Evolutionary conservation across 2,329 filamentous ascomycete species (phyloP).

Genomic region (Basipetospora chlamydospora): DNA sequence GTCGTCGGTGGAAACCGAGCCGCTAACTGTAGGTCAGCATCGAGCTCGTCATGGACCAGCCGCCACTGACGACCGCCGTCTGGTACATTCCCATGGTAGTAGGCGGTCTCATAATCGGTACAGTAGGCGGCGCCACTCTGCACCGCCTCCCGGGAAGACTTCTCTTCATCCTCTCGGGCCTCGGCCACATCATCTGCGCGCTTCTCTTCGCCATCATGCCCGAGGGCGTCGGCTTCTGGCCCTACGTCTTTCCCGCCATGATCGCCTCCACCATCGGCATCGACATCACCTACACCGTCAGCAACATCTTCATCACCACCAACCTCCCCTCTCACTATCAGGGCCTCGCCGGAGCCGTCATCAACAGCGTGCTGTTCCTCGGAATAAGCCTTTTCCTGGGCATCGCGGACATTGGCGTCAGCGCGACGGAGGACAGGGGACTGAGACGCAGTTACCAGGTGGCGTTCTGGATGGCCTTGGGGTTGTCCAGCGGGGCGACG

Average conservation of each 20-base stretch:
- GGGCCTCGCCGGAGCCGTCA: conserved; percentile 48
- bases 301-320: conserved; percentile 55
- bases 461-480: conserved; percentile 46
- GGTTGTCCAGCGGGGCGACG: conserved; percentile 31
- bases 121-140: conserved; percentile 37
- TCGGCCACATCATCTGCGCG: conserved; percentile 33
- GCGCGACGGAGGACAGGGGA: conserved; percentile 25
- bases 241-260: conserved; percentile 47
- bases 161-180: conserved; percentile 35
- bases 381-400: conserved; percentile 50
- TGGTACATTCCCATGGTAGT: conserved; percentile 45
- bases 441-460: conserved; percentile 38
- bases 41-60: conserved; percentile 33
- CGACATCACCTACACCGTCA: conserved; percentile 51
- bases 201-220: conserved; percentile 44
- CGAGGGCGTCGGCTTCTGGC: conserved; percentile 41
- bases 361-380: conserved; percentile 47
- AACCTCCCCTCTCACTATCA: conserved; percentile 42
- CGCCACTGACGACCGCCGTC: conserved; percentile 39
- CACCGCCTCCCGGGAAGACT: conserved; percentile 39
- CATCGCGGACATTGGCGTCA: conserved; percentile 43
- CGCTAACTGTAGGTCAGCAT: conserved; percentile 23
- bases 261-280: conserved; percentile 47
- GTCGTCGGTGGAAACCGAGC: too few relatives aligned
- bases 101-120: conserved; percentile 42